phyloP scores from a whole-genome alignment of 169 alveolate genomes.

The Cryptosporidium canis region DNA sequence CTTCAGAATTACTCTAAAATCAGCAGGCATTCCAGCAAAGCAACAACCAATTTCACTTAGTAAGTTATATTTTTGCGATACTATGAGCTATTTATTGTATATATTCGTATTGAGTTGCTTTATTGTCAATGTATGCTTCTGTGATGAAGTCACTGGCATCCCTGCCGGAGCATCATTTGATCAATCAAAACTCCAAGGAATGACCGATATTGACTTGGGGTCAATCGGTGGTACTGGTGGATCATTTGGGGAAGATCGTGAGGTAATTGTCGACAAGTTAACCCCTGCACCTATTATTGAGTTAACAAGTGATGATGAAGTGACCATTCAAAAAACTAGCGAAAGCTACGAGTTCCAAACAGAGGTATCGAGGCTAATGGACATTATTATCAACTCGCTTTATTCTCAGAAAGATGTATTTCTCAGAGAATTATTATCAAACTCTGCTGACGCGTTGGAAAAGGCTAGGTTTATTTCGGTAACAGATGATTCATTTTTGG shows the following conservation, averaged over 20 bases:
- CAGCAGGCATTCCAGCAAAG: no score
- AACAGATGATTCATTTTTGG: constrained; percentile 26
- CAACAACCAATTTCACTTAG: background rate
- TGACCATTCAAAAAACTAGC: constrained; percentile 35
- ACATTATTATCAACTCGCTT: constrained; percentile 97
- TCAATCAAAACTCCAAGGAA: background rate
- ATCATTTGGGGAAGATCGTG: background rate
- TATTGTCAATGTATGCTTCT: background rate
- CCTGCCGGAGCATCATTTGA: constrained; percentile 18
- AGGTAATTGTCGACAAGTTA: background rate
- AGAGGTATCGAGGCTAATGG: constrained; percentile 98
- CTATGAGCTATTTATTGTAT: background rate
- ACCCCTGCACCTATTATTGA: constrained; percentile 45
- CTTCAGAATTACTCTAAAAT: background rate
- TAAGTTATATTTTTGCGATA: background rate
- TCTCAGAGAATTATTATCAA: constrained; percentile 97
- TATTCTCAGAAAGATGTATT: constrained; percentile 98
- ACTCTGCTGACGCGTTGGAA: constrained; percentile 99
- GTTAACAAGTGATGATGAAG: constrained; percentile 40
- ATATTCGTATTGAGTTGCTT: background rate
- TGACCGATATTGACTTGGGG: background rate
- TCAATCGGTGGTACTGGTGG: background rate
- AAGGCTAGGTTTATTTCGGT: constrained; percentile 91
- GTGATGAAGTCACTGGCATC: constrained; percentile 30
- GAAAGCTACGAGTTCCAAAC: constrained; percentile 94